Evolutionary conservation across 116 monocot species (phyloP).

Genomic region (Trichopus zeylanicus): DNA sequence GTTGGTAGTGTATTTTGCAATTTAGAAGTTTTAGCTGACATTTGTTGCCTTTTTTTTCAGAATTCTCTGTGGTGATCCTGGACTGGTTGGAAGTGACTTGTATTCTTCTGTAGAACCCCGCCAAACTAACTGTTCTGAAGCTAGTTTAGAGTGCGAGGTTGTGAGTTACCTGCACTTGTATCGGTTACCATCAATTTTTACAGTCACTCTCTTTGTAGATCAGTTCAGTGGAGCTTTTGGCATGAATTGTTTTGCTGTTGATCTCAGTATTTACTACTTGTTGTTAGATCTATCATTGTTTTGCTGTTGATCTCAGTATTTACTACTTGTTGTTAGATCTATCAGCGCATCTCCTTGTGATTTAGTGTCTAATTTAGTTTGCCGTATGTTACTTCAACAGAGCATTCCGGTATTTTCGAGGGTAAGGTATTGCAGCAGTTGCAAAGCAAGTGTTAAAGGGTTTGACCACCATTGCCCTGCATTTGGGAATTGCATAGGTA

Average conservation of each 20-base stretch:
- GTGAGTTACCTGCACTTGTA: background rate
- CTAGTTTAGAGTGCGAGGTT: slow-evolving; percentile 24
- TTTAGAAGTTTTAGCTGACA: background rate
- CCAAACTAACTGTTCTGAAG: slow-evolving; percentile 20
- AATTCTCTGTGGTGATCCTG: slow-evolving; percentile 76
- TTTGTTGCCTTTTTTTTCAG: slow-evolving; percentile 25
- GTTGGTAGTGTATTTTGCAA: background rate
- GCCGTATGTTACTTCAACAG: slow-evolving; percentile 22
- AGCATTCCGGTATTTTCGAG: slow-evolving; percentile 25
- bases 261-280: background rate
- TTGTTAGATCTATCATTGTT: background rate
- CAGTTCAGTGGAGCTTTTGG: background rate
- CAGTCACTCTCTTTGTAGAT: background rate
- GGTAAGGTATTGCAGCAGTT: slow-evolving; percentile 60
- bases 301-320: background rate
- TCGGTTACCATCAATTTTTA: background rate
- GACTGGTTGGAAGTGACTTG: slow-evolving; percentile 35
- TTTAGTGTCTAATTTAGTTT: background rate
- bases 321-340: background rate
- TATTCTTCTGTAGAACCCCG: slow-evolving; percentile 21
- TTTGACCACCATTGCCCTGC: slow-evolving; percentile 97
- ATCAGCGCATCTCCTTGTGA: background rate
- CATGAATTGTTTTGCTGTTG: no score
- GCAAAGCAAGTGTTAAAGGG: slow-evolving; percentile 60
- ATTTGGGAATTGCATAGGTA: slow-evolving; percentile 97